These are phyloP conservation scores for Taphrina pruni DNA, from an alignment of 1,139 yeast species.

Conservation along the genomic window DNA sequence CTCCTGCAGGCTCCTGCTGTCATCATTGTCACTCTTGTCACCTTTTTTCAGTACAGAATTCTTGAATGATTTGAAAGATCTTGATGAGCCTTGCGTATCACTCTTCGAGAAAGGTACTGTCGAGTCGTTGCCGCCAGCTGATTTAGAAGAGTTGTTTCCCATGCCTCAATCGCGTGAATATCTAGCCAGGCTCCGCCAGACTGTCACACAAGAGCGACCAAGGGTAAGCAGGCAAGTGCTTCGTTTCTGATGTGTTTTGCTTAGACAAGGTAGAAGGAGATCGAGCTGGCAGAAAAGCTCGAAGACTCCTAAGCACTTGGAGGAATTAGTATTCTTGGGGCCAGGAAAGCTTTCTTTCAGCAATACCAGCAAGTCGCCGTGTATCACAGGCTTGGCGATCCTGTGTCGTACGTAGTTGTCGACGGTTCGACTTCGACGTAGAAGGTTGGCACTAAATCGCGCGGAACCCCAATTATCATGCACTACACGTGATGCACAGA, in stretches of 20 bases:
- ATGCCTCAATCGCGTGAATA: slow-evolving; percentile 26
- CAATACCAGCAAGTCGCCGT: neutral
- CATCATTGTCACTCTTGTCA: slow-evolving; percentile 26
- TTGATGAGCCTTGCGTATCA: slow-evolving; percentile 55
- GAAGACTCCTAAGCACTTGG: too few species aligned
- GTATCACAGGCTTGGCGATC: neutral
- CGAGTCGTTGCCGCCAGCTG: slow-evolving; percentile 49
- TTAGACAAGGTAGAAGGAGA: neutral
- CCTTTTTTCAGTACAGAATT: slow-evolving; percentile 32
- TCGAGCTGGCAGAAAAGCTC: neutral
- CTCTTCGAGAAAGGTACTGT: slow-evolving; percentile 55
- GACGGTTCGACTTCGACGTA: neutral
- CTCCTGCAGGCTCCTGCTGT: slow-evolving; percentile 8
- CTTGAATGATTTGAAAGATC: slow-evolving; percentile 50
- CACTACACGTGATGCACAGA: neutral
- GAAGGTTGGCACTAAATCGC: slow-evolving; percentile 6
- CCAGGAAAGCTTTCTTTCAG: neutral
- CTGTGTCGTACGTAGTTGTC: neutral
- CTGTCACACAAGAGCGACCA: slow-evolving; percentile 3
- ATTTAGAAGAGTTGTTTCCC: slow-evolving; percentile 49
- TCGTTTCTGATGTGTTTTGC: slow-evolving; percentile 6
- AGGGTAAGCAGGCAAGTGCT: slow-evolving; percentile 1
- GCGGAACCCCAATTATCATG: neutral
- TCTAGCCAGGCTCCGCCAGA: slow-evolving; percentile 23
- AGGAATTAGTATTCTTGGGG: neutral